Evolutionary conservation across 345 rosid species (phyloP).

Genomic region (Salix exigua): DNA sequence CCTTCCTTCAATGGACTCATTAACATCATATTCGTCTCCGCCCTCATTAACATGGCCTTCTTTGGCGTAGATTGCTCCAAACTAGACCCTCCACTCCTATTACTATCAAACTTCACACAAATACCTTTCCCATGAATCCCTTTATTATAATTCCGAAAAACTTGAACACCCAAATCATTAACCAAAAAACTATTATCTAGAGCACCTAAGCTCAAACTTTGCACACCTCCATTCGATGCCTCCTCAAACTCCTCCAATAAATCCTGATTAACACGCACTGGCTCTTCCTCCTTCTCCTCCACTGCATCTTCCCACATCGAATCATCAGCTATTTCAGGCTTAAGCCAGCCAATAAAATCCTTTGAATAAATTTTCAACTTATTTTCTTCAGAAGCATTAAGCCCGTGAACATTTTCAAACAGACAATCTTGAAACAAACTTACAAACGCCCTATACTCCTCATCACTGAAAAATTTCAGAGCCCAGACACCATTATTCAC

Average conservation of each 20-base stretch:
- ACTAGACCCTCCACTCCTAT: constrained; percentile 27
- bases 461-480: constrained; percentile 62
- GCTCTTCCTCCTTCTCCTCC: constrained; percentile 23
- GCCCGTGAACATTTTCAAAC: constrained; percentile 78
- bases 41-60: constrained; percentile 89
- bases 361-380: constrained; percentile 75
- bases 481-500: constrained; percentile 85
- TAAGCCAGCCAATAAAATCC: constrained; percentile 86
- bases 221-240: constrained; percentile 86
- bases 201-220: constrained; percentile 80
- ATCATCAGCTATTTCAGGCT: constrained; percentile 86
- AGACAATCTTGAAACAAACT: constrained; percentile 64
- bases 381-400: constrained; percentile 61
- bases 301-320: constrained; percentile 92
- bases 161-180: constrained; percentile 81
- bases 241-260: constrained; percentile 85
- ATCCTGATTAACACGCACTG: constrained; percentile 31
- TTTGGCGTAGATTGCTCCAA: constrained; percentile 48
- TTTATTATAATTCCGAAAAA: constrained; percentile 58
- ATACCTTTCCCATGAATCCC: constrained; percentile 86
- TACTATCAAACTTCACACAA: constrained; percentile 51
- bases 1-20: constrained; percentile 83
- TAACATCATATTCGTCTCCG: constrained; percentile 92
- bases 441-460: constrained; percentile 62
- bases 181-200: constrained; percentile 90